A percentile compares a stretch with the other conserved stretches of the same genome.
Evolutionary conservation across 768 basidiomycete genomes (phyloP).

Genomic region (Suillus sp.): DNA sequence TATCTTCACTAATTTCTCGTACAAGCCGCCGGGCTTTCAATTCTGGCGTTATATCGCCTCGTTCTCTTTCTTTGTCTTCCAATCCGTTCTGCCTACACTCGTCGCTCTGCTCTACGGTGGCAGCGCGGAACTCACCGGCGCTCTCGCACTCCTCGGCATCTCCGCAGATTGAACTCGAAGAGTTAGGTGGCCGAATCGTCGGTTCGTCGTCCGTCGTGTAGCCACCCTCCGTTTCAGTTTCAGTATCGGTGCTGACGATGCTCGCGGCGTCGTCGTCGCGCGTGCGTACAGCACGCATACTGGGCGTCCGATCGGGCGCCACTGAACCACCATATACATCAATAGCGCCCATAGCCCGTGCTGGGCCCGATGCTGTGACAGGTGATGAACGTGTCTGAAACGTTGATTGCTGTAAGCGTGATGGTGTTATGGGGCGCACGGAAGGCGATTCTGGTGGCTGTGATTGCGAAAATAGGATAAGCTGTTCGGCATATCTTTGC

Average conservation of each 20-base stretch:
- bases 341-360: slow-evolving; percentile 56
- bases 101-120: slow-evolving; percentile 13
- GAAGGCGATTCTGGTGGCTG: slow-evolving; percentile 27
- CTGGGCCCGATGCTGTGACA: slow-evolving; percentile 35
- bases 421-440: slow-evolving; percentile 24
- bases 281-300: slow-evolving; percentile 25
- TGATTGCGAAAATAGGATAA: slow-evolving; percentile 68
- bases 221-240: slow-evolving; percentile 55
- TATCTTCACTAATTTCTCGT: slow-evolving; percentile 33
- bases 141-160: slow-evolving; percentile 39
- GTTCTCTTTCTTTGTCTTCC: slow-evolving; percentile 20
- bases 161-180: slow-evolving; percentile 40
- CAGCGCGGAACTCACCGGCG: slow-evolving; percentile 31
- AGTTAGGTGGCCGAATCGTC: slow-evolving; percentile 64
- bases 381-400: slow-evolving; percentile 22
- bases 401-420: slow-evolving; percentile 18
- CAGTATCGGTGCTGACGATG: slow-evolving; percentile 40
- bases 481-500: slow-evolving; percentile 92
- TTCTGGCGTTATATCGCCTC: slow-evolving; percentile 36
- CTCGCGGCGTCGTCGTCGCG: slow-evolving; percentile 37
- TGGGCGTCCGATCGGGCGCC: slow-evolving; percentile 33
- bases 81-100: slow-evolving; percentile 1
- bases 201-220: slow-evolving; percentile 78
- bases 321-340: slow-evolving; percentile 52
- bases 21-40: slow-evolving; percentile 32